Base-by-base conservation (phyloP, 2,329 filamentous ascomycete species). In the Penicillium sp. region DNA sequence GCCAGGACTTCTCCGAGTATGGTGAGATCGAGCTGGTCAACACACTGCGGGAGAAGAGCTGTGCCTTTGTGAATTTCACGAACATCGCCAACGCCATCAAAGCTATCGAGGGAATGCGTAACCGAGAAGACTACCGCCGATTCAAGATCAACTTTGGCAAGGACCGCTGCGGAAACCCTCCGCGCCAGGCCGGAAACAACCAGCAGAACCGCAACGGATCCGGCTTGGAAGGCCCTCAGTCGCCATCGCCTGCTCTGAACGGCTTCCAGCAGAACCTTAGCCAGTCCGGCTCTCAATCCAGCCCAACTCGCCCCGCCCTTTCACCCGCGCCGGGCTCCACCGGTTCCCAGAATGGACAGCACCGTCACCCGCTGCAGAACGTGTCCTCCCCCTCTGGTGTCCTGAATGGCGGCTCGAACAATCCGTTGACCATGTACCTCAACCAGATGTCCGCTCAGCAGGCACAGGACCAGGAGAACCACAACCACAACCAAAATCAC, bases 81-180 rank as follows among this genome's bases (percentile, higher is more conserved):
- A 99, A 99, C 75, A 99, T 99, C 68, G 93, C 93, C 67, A 99
- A 99, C 63, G 93, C 93, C 42, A 99, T 99, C 78, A 99, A 99
- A 77, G 93, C 93, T 1, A 99, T 99, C 58, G 93, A 99, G 73
- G 93, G 91, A 18, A 84, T 99, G 57, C 84, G 93, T 50, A 88
- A 90, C 65, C 90, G 91, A 67, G 93, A 97, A 36, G 93, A 99
- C 66, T 99, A 99, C 79, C 89, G 85, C 73, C 86, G 93, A 63
- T 99, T 99, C 83, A 99, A 99, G 80, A 92, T 99, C 70, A 99
- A 99, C 77, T 99, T 99, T 68, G 93, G 93, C 72, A 99, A 99
- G 77, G 93, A 99, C 68, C 85, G 93, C 49, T 99, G 93, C 64
- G 93, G 93, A 59, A 99, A 99, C 74, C 87, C 93, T 44, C 93